These are phyloP conservation scores for Cardamine resedifolia DNA, from an alignment of 345 rosid species.

Conservation along the genomic window DNA sequence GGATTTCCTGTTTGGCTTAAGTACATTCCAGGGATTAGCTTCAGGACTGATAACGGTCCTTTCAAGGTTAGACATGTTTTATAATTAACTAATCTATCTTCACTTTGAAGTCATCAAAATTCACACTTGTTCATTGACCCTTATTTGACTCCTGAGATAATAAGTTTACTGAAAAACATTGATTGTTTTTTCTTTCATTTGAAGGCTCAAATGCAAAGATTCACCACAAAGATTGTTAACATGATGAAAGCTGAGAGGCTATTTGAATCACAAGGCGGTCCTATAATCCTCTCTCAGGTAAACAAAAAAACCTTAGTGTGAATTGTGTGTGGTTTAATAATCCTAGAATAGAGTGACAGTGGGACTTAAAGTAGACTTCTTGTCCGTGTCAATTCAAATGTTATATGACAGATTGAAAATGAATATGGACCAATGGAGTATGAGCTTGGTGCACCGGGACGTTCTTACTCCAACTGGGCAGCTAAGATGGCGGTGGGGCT, in stretches of 20 bases:
- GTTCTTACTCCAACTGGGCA: constrained; percentile 81
- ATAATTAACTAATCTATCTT: constrained; percentile 2
- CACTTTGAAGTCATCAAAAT: constrained; percentile 28
- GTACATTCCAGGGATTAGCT: constrained; percentile 88
- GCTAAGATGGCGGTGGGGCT: constrained; percentile 96
- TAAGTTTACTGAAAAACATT: neutral
- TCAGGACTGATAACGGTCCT: constrained; percentile 94
- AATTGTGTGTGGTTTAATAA: constrained; percentile 1
- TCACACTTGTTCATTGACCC: constrained; percentile 29
- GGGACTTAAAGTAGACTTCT: constrained; percentile 21
- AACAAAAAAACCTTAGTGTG: constrained; percentile 12
- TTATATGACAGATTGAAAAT: constrained; percentile 75
- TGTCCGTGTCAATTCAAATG: constrained; percentile 2
- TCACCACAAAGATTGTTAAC: constrained; percentile 83
- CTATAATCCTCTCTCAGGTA: constrained; percentile 97
- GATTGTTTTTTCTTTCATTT: constrained; percentile 2
- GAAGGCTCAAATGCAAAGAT: constrained; percentile 87
- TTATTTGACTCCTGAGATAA: constrained; percentile 20
- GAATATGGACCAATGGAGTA: constrained; percentile 97
- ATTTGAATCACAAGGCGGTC: constrained; percentile 92
- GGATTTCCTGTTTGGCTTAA: constrained; percentile 99
- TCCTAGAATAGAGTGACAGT: constrained; percentile 1
- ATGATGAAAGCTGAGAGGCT: constrained; percentile 96
- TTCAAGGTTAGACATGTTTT: constrained; percentile 67
- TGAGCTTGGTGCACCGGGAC: constrained; percentile 72